Evolutionary conservation across 805 yeast species (phyloP), one percentile per base, ranked within the genome.

Genomic region (Pichia scutulata): DNA sequence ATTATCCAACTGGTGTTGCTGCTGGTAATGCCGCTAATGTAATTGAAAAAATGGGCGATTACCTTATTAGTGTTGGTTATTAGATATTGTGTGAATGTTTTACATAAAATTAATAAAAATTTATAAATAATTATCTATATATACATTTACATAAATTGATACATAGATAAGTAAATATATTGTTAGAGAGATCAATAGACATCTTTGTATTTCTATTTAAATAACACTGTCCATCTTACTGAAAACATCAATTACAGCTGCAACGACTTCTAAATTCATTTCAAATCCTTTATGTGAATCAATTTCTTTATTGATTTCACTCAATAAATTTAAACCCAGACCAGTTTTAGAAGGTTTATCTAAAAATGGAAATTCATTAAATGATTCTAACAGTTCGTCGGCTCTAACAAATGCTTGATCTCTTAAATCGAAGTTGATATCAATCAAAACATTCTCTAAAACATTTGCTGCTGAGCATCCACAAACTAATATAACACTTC

Each of bases 391-490:
- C 43, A 93, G 68, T 64, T 92, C 98, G 62, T 93, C 98, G n/a
- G 96, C 96, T 62, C 96, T 78, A 4, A 86, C 81, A 66, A 90
- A 86, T 0, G 97, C 97, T 59, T 84, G 82, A 67, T 93, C 99
- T 60, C 98, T 80, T 57, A 82, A 86, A 58, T 89, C 97, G 65
- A 88, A 89, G 57, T 82, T 84, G 55, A 90, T 73, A 26, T 83
- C 74, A 42, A 81, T 73, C 52, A 90, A 73, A 4, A 89, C 92
- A 63, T 92, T 93, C 60, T 93, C 99, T 58, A 93, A 77, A 13
- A 93, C 99, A 65, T 89, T 93, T 41, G 97, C 99, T 26, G 98
- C 97, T 64, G 88, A 89, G 19, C 96, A 81, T 18, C 95, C 95
- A 60, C 90, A 83, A 19, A 89, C 88, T 57, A 93, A 77, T 23